A percentile compares a stretch with the other conserved stretches of the same genome.
Conservation (phyloP, 306 rosid genomes). For the Hippophae tibetana region DNA sequence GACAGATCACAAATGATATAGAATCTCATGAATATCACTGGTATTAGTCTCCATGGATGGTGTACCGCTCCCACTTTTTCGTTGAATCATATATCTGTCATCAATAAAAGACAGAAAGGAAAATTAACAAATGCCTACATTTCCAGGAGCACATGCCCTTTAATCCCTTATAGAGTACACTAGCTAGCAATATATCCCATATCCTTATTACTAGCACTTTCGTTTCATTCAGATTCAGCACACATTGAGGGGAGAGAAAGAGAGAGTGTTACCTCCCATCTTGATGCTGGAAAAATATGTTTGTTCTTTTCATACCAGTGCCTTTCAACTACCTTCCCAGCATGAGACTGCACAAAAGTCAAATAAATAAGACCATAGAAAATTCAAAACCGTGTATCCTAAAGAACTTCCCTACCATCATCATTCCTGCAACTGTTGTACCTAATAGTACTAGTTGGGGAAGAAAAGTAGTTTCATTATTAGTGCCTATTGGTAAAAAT, state of each 20-base stretch:
- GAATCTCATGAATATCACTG: not conserved
- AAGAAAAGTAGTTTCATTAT: too few species aligned
- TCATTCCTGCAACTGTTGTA: too few species aligned
- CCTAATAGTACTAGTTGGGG: too few species aligned
- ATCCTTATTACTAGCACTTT: too few species aligned
- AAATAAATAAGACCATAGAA: constrained; percentile 2
- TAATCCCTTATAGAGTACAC: not conserved
- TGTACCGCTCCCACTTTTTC: constrained; percentile 35
- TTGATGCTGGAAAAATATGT: constrained; percentile 95
- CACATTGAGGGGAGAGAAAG: not conserved
- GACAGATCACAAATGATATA: not conserved
- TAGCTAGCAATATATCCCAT: not conserved
- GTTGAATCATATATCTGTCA: constrained; percentile 31
- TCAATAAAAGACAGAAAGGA: not conserved
- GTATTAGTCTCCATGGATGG: constrained; percentile 31
- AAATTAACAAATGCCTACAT: not conserved
- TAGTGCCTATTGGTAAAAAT: too few species aligned
- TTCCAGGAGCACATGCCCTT: not conserved
- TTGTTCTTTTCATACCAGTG: constrained; percentile 99
- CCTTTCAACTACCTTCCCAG: constrained; percentile 94
- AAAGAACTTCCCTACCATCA: too few species aligned
- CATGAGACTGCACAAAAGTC: constrained; percentile 63
- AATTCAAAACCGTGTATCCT: not conserved
- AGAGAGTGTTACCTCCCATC: constrained; percentile 75
- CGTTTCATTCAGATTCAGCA: too few species aligned